Base-by-base conservation (phyloP, 805 yeast genomes). In the Ogataea paraovalis region DNA sequence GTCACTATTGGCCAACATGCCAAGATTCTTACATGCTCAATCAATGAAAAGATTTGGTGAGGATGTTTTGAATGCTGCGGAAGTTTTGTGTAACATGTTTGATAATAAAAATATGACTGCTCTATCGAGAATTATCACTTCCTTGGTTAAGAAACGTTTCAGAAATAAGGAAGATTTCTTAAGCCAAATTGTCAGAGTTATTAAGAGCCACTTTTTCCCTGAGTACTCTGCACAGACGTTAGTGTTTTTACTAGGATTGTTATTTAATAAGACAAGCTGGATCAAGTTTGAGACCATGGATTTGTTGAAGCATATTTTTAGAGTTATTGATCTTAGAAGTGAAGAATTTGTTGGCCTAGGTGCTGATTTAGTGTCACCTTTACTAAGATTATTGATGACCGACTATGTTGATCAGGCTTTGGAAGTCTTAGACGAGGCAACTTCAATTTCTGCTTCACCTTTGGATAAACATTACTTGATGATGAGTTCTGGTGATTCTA, bases 311-410 rank as follows among this genome's bases (percentile, higher is more conserved):
- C 78, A 81, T 42, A 64, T 94, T 7, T 76, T 95, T 52, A 91
- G 96, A 1, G 72, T 79, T 49, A 83, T 90, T 14, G 91, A 94
- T 59, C 70, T 91, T 45, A 82, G 80, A 40, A 70, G 84, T 33
- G 87, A 85, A 18, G 96, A 85, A 57, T 90, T 90, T 61, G 75
- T 79, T 25, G 95, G 96, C 2, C 84, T 89, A 34, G 99, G 99
- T 4, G 98, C 99, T 0, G 99, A 94, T 61, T 70, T 94, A 45
- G 87, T 94, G 5, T 85, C 96, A 1, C 99, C 99, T 2, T 70
- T 95, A 43, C 71, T 94, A 54, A 74, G 98, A 46, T 71, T 94
- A 22, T 65, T 79, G 45, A 74, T 87, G 53, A 90, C 97, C 0
- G 96, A 90, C 36, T 85, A 79, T 64, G 97, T 96, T 1, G 89